phyloP scores from a whole-genome alignment of 768 basidiomycete species.

The Candolleomyces efflorescens region DNA sequence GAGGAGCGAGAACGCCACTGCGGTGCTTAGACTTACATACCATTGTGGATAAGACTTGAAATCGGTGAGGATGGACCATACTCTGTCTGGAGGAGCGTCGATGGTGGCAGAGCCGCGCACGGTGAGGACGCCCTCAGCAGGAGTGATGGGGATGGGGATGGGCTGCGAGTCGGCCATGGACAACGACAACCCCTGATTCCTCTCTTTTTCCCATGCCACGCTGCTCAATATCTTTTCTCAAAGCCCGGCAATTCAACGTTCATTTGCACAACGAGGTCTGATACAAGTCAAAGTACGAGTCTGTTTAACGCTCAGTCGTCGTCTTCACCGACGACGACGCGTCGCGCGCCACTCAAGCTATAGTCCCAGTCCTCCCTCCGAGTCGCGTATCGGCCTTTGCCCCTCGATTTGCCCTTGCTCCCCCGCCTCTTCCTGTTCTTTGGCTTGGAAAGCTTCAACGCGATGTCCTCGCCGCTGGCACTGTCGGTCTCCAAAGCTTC shows the following conservation, averaged over 20 bases:
- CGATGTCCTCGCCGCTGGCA: neutral
- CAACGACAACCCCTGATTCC: neutral
- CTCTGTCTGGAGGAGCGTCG: conserved; percentile 55
- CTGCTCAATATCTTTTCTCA: too few relatives aligned
- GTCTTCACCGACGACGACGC: too few relatives aligned
- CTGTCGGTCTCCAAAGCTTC: neutral
- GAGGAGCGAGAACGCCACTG: neutral
- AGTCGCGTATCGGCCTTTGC: conserved; percentile 6
- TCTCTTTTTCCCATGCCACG: too few relatives aligned
- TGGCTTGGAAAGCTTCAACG: neutral
- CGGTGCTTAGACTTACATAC: conserved; percentile 36
- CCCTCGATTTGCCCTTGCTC: conserved; percentile 10
- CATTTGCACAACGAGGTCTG: too few relatives aligned
- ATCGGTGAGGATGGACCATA: conserved; percentile 59
- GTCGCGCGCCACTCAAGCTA: conserved; percentile 3
- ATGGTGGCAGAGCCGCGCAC: conserved; percentile 46
- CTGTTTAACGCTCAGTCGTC: too few relatives aligned
- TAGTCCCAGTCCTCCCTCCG: conserved; percentile 10
- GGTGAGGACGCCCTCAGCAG: conserved; percentile 33
- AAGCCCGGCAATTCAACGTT: too few relatives aligned
- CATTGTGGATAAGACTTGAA: conserved; percentile 61
- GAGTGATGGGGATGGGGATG: neutral
- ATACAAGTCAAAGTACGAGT: too few relatives aligned
- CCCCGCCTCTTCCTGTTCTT: conserved; percentile 1
- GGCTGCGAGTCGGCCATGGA: neutral